Evolutionary conservation across 441 rosid genomes (phyloP).

Genomic region (Macaranga tanarius): DNA sequence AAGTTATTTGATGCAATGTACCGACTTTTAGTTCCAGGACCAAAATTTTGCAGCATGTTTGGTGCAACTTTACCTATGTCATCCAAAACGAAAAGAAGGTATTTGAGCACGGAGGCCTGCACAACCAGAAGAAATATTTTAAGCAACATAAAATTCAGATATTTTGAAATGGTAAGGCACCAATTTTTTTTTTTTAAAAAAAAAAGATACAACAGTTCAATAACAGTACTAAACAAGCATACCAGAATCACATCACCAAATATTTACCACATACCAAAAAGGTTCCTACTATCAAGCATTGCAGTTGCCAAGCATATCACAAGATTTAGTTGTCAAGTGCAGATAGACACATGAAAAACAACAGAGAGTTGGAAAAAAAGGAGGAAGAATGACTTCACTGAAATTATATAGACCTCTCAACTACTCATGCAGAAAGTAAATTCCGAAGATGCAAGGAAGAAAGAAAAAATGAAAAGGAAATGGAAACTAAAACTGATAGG

Average conservation of each 20-base stretch:
- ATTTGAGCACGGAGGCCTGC: constrained; percentile 95
- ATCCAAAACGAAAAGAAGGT: constrained; percentile 79
- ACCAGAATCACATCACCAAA: not conserved
- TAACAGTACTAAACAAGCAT: not conserved
- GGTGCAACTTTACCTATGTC: constrained; percentile 47
- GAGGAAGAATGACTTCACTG: not conserved
- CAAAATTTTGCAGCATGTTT: constrained; percentile 36
- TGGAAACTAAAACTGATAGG: not conserved
- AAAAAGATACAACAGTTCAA: not conserved
- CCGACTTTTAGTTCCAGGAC: constrained; percentile 41
- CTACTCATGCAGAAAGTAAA: not conserved
- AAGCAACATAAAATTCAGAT: constrained; percentile 21
- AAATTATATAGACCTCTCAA: not conserved
- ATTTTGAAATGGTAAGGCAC: not conserved
- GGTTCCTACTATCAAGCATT: not conserved
- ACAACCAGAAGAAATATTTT: constrained; percentile 27
- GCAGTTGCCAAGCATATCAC: not conserved
- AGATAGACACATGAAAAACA: not conserved
- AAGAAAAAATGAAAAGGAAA: not conserved
- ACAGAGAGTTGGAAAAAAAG: not conserved
- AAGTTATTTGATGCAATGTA: constrained; percentile 51
- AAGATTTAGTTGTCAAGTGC: not conserved
- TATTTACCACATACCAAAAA: not conserved
- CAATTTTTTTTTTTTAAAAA: no score
- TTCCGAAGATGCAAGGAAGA: not conserved